A percentile compares a stretch with the other conserved stretches of the same genome.
Conservation (phyloP, 1,284 basidiomycete genomes). For the Moesziomyces sp. region DNA sequence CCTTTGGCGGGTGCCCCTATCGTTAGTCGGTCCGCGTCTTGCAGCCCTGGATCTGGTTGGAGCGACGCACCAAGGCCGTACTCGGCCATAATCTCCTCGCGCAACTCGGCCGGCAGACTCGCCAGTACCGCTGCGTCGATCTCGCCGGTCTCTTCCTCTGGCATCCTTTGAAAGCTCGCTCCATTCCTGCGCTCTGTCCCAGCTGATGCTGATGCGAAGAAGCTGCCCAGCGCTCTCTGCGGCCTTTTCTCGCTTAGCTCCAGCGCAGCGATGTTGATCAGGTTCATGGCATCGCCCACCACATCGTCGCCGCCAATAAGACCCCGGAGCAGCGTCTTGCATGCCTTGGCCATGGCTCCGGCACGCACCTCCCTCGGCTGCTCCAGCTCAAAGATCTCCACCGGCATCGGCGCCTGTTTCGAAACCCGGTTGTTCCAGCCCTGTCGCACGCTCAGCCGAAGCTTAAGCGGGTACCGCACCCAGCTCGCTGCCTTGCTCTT, state of each 20-base stretch:
- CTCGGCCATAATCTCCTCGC: slow-evolving; percentile 47
- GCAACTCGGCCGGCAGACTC: slow-evolving; percentile 42
- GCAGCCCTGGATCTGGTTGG: background rate
- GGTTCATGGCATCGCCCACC: slow-evolving; percentile 46
- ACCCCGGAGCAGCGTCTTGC: slow-evolving; percentile 27
- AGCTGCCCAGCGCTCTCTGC: slow-evolving; percentile 36
- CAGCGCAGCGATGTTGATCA: slow-evolving; percentile 61
- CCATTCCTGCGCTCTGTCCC: background rate
- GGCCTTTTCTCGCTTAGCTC: slow-evolving; percentile 48
- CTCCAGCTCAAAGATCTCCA: slow-evolving; percentile 54
- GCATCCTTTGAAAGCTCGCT: background rate
- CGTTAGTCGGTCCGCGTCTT: background rate
- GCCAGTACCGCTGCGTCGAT: slow-evolving; percentile 47
- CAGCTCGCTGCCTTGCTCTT: slow-evolving; percentile 17
- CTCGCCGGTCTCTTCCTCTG: background rate
- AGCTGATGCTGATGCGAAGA: slow-evolving; percentile 18
- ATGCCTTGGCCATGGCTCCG: slow-evolving; percentile 28
- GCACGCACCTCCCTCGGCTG: slow-evolving; percentile 21
- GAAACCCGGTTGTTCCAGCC: slow-evolving; percentile 50
- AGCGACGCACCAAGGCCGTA: slow-evolving; percentile 31
- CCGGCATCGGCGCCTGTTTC: slow-evolving; percentile 54
- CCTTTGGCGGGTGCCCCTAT: slow-evolving; percentile 3
- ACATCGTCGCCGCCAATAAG: slow-evolving; percentile 45
- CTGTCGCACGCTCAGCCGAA: slow-evolving; percentile 50
- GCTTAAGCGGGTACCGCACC: slow-evolving; percentile 54